phyloP scores from a whole-genome alignment of 306 rosid genomes.

The Ammopiptanthus mongolicus region DNA sequence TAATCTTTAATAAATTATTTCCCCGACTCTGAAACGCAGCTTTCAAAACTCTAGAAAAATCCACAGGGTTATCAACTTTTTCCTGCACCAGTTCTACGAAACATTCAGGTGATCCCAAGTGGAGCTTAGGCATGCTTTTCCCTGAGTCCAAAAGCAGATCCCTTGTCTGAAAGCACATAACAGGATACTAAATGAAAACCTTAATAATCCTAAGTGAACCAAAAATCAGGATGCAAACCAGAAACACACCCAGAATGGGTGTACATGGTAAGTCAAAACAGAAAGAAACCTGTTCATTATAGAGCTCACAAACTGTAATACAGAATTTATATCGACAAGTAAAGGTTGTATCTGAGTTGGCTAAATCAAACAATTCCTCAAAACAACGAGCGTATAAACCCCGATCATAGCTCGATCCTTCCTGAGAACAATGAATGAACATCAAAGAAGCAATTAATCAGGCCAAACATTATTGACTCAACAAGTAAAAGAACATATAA shows the following conservation, averaged over 20 bases:
- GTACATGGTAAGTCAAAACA: slow-evolving; percentile 4
- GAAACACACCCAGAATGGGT: slow-evolving; percentile 10
- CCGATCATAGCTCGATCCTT: slow-evolving; percentile 90
- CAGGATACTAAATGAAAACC: slow-evolving; percentile 29
- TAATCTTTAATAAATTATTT: slow-evolving; percentile 55
- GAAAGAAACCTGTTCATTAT: slow-evolving; percentile 82
- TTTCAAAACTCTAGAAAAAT: slow-evolving; percentile 69
- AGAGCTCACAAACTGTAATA: slow-evolving; percentile 73
- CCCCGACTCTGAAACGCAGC: slow-evolving; percentile 70
- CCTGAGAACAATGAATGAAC: slow-evolving; percentile 46
- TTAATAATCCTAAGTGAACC: slow-evolving; percentile 10
- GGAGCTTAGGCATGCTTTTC: slow-evolving; percentile 48
- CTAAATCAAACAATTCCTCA: slow-evolving; percentile 90
- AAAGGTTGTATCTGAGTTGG: slow-evolving; percentile 80
- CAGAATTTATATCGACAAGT: slow-evolving; percentile 74
- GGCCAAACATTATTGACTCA: slow-evolving; percentile 18
- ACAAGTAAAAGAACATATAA: neutral
- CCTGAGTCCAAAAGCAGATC: slow-evolving; percentile 74
- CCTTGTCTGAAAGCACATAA: slow-evolving; percentile 54
- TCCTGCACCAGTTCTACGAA: slow-evolving; percentile 68
- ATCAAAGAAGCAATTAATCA: slow-evolving; percentile 21
- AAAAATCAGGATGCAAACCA: slow-evolving; percentile 19
- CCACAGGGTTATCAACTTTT: slow-evolving; percentile 82
- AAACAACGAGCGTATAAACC: slow-evolving; percentile 91
- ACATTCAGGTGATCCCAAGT: slow-evolving; percentile 58